phyloP scores from a whole-genome alignment of 2,329 filamentous ascomycete species.

The Septoria petroselini region DNA sequence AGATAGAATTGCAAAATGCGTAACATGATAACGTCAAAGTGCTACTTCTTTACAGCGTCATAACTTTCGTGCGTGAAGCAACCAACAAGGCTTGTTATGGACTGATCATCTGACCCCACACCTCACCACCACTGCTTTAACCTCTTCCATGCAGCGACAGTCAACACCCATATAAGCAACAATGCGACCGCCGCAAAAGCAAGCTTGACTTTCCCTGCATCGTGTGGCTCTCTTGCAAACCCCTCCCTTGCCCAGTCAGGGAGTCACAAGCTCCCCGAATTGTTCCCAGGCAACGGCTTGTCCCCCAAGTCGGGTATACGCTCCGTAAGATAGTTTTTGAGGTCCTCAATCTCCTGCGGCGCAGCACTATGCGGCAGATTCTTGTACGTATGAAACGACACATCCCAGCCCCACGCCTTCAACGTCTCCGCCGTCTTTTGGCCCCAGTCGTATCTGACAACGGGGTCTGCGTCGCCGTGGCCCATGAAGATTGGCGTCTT shows the following conservation, averaged over 20 bases:
- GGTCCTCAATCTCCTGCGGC: conserved; percentile 73
- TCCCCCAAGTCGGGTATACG: conserved; percentile 50
- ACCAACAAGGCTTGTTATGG: too few relatives aligned
- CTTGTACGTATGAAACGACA: conserved; percentile 75
- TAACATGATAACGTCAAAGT: too few relatives aligned
- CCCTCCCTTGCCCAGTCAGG: conserved; percentile 17
- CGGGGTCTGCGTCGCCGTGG: conserved; percentile 73
- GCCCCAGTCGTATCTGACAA: conserved; percentile 70
- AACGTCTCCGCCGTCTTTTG: conserved; percentile 64
- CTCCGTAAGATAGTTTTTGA: conserved; percentile 63
- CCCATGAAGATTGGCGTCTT: conserved; percentile 83
- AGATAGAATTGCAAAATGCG: too few relatives aligned
- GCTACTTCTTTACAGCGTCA: too few relatives aligned
- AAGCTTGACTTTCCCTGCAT: conserved; percentile 32
- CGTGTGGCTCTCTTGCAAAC: conserved; percentile 30
- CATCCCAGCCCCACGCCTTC: conserved; percentile 66
- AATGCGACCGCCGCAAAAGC: conserved; percentile 29
- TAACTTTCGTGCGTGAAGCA: too few relatives aligned
- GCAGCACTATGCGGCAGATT: conserved; percentile 73
- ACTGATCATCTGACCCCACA: not conserved
- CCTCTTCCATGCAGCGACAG: conserved; percentile 26
- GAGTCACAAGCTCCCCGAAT: conserved; percentile 32
- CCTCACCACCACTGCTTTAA: conserved; percentile 13
- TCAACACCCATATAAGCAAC: conserved; percentile 30
- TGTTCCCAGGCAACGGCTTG: conserved; percentile 22